Conservation (phyloP, 2,329 filamentous ascomycete genomes). For the Didymella lethalis region DNA sequence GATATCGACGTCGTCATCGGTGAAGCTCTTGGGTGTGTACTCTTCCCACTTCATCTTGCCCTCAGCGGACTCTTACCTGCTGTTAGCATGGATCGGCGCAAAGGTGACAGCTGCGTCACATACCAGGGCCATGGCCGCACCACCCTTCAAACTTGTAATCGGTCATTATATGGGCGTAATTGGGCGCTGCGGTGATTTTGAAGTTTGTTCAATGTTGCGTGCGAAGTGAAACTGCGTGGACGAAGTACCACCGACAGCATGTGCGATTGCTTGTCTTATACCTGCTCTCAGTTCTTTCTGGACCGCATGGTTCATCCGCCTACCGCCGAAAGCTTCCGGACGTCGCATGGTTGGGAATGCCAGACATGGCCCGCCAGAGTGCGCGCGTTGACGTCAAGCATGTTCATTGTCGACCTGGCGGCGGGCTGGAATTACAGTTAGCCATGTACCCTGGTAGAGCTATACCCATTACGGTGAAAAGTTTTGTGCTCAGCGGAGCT, state of each 20-base stretch:
- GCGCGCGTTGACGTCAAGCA: conserved; percentile 16
- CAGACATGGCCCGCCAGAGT: conserved; percentile 8
- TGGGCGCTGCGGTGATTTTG: background rate
- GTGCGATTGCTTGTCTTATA: conserved; percentile 5
- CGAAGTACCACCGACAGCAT: background rate
- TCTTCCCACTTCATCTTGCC: conserved; percentile 64
- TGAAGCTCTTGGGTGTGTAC: conserved; percentile 57
- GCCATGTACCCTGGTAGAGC: background rate
- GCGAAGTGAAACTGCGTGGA: background rate
- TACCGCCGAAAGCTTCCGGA: conserved; percentile 12
- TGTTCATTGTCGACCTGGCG: background rate
- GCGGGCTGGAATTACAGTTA: conserved; percentile 16
- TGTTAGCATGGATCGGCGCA: background rate
- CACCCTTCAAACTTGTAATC: conserved; percentile 60
- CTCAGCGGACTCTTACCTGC: conserved; percentile 57
- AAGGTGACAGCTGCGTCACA: background rate
- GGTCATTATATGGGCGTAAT: conserved; percentile 23
- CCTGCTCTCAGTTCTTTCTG: background rate
- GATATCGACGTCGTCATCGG: conserved; percentile 70
- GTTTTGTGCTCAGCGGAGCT: background rate
- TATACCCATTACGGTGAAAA: conserved; percentile 2
- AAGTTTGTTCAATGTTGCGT: background rate
- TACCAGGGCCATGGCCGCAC: conserved; percentile 55
- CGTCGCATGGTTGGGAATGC: background rate
- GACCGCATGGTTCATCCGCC: conserved; percentile 3